These are phyloP conservation scores for Excoecaria agallocha DNA, from an alignment of 345 rosid species.

Conservation along the genomic window DNA sequence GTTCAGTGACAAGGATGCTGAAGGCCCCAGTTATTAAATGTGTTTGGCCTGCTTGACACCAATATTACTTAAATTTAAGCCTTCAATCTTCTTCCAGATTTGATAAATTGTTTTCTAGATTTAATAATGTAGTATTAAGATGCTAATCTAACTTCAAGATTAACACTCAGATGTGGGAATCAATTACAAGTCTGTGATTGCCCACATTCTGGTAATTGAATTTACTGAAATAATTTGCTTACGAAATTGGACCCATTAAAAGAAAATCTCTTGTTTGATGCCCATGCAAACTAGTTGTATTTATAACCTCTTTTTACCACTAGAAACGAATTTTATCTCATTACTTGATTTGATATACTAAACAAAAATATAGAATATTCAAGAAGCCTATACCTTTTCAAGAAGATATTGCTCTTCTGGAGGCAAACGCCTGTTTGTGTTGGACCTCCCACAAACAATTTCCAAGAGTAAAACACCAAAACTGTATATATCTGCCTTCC, in stretches of 20 bases:
- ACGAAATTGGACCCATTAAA: neutral
- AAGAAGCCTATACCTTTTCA: conserved; percentile 47
- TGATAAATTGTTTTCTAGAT: neutral
- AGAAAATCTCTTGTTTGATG: neutral
- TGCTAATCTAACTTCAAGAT: neutral
- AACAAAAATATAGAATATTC: neutral
- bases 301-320: neutral
- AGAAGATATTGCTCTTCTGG: conserved; percentile 52
- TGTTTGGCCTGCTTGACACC: neutral
- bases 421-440: conserved; percentile 48
- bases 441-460: conserved; percentile 62
- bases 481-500: conserved; percentile 71
- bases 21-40: neutral
- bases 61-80: neutral
- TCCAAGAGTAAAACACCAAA: conserved; percentile 67
- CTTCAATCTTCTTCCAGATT: neutral
- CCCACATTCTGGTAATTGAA: neutral
- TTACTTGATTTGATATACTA: neutral
- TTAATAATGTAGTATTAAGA: neutral
- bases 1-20: neutral
- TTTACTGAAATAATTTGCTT: neutral
- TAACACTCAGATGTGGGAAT: neutral
- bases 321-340: neutral
- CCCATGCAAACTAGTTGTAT: neutral
- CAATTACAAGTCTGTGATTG: neutral